Evolutionary conservation across 768 basidiomycete genomes (phyloP), one percentile per base, ranked within the genome.

Genomic region (Hydnomerulius pinastri): DNA sequence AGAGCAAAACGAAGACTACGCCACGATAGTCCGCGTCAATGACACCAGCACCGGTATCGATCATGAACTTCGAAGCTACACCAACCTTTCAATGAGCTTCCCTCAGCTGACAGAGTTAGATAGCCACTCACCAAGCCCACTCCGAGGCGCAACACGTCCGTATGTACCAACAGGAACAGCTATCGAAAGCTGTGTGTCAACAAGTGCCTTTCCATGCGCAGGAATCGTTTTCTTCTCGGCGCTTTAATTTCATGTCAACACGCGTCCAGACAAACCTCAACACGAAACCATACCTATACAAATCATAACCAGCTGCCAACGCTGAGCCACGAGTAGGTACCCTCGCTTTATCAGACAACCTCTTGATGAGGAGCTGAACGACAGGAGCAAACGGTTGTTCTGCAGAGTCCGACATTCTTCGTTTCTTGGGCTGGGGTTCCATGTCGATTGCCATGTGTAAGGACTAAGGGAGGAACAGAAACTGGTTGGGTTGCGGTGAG

Each of bases 21-120:
- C 97, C 97, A 46, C 97, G 80, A 70, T 99, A 98, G 68, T 99
- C 97, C 6, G 92, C 91, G 56, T 99, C 97, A 43, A 99, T 82
- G 6, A 99, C 97, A 18, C 96, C 97, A 10, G 97, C 97, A 2
- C 97, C 97, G 1, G 96, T 98, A 64, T 95, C 91, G 51, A 98
- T 98, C 85, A 92, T 93, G 68, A 92, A 94, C 66, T 99, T 99
- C 13, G 90, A 90, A 17, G 97, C 97, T 97, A 55, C 15, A 54
- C 35, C 24, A 13, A 51, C 24, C 41, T 23, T 46, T 20, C 15
- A 44, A 23, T 46, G 7, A 43, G 41, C 35, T 30, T 28, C 18
- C 47, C 4, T 17, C 46, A 37, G 25, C 20, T n/a, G 40, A 27
- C 42, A 27, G 12, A 40, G 44, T 20, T 18, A 35, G 6, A 12